Base-by-base conservation (phyloP, 2,329 filamentous ascomycete species). In the Polychaeton citri region DNA sequence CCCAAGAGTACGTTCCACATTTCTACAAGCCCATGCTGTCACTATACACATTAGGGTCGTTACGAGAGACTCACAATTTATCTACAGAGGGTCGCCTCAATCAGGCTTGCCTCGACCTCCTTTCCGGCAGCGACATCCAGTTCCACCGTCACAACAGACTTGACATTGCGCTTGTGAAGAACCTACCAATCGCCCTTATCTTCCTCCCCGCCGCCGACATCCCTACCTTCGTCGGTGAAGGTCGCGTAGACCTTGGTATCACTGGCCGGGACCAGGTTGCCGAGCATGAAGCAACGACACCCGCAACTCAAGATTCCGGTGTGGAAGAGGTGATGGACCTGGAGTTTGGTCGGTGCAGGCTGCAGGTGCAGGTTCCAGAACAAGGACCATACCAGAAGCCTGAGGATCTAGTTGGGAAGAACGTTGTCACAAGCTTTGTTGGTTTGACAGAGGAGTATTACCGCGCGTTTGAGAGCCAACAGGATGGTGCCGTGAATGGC, bases 131-230 rank as follows among this genome's bases (percentile, higher is more conserved):
- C 52, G 90, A 98, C 60, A 88, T 98, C 51, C 86, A 98, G 61
- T 98, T 98, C 68, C 79, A 83, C 59, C 80, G 90, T 55, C 86
- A 95, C 68, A 86, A 81, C 59, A 81, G 90, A 40, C 82, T 96
- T 52, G 90, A 98, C 60, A 95, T 98, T 55, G 90, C 90, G 12
- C 79, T 98, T 18, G 90, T 96, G 56, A 93, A 95, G 69, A 98
- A 98, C 64, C 76, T 90, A 19, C 84, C 83, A 21, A 85, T 98
- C 51, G 90, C 90, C 12, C 81, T 98, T 41, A 79, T 98, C 55
- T 98, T 98, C 69, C 81, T 98, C 18, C 90, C 90, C 19, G 90
- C 88, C 24, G 87, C 86, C 47, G 90, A 98, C 59, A 98, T 98
- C 55, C 90, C 90, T 4, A 94, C 86, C 26, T 96, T 96, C 55